phyloP scores from a whole-genome alignment of 306 rosid species.

The Canavalia ensiformis region DNA sequence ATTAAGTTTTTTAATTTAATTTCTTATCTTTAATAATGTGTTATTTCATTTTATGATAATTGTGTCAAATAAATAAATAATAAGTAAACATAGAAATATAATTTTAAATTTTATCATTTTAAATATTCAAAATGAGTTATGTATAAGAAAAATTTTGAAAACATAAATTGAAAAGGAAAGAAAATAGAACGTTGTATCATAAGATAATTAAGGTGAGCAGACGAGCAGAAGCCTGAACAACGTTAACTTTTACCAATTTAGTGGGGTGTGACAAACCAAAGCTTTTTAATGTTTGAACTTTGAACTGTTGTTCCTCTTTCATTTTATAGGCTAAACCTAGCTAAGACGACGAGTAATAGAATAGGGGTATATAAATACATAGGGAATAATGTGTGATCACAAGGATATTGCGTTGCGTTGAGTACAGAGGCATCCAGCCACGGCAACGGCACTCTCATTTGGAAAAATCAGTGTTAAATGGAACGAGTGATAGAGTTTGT shows the following conservation, averaged over 20 bases:
- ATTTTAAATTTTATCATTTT: no score
- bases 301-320: constrained; percentile 8
- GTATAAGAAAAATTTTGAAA: not conserved
- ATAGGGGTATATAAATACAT: not conserved
- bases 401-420: constrained; percentile 9
- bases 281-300: constrained; percentile 11
- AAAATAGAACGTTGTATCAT: not conserved
- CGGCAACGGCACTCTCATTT: not conserved
- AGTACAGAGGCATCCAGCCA: not conserved
- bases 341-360: not conserved
- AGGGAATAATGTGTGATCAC: constrained; percentile 16
- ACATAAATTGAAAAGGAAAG: not conserved
- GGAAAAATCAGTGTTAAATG: not conserved
- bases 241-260: constrained; percentile 43
- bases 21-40: not conserved
- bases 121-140: no score
- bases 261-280: constrained; percentile 35
- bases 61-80: not conserved
- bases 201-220: not conserved
- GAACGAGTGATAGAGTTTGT: constrained; percentile 15
- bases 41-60: not conserved
- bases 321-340: not conserved
- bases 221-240: not conserved
- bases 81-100: no score
- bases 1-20: not conserved